Conservation (phyloP, 2,329 filamentous ascomycete species). For the Trichophyton verrucosum region DNA sequence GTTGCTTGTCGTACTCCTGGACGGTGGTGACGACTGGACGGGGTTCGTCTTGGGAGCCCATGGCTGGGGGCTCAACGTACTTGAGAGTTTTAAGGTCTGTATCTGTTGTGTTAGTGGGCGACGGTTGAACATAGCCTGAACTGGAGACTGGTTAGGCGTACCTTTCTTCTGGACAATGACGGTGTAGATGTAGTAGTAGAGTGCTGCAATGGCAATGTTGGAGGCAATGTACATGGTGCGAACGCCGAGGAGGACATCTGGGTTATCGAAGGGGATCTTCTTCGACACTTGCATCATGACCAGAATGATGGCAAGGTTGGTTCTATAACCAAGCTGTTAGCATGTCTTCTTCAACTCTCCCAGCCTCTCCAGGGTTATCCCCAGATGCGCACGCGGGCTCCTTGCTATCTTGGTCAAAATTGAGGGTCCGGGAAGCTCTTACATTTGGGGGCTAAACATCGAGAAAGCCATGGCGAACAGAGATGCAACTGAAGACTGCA, state of each 20-base stretch:
- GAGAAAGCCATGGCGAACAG: conserved; percentile 10
- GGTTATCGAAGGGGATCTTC: conserved; percentile 87
- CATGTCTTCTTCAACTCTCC: background rate
- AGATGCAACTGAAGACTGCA: background rate
- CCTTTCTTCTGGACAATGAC: conserved; percentile 96
- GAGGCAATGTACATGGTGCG: conserved; percentile 54
- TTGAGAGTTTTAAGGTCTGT: conserved; percentile 95
- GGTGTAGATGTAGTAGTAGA: conserved; percentile 76
- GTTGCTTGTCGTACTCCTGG: conserved; percentile 81
- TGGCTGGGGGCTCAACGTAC: conserved; percentile 89
- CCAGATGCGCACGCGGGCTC: background rate
- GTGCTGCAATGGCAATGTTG: conserved; percentile 67
- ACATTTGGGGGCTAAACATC: conserved; percentile 21
- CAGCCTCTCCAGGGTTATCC: background rate
- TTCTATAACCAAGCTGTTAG: conserved; percentile 41
- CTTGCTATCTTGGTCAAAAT: background rate
- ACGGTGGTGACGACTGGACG: conserved; percentile 95
- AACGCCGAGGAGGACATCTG: conserved; percentile 52
- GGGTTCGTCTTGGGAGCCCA: conserved; percentile 86
- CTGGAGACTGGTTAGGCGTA: conserved; percentile 34
- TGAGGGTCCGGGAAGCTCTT: conserved; percentile 5
- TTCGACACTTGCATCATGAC: conserved; percentile 98
- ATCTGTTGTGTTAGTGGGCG: background rate
- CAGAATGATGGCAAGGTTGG: conserved; percentile 87
- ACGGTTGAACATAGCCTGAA: background rate